phyloP scores from a whole-genome alignment of 208 protist species.

The Tritrichomonas foetus region DNA sequence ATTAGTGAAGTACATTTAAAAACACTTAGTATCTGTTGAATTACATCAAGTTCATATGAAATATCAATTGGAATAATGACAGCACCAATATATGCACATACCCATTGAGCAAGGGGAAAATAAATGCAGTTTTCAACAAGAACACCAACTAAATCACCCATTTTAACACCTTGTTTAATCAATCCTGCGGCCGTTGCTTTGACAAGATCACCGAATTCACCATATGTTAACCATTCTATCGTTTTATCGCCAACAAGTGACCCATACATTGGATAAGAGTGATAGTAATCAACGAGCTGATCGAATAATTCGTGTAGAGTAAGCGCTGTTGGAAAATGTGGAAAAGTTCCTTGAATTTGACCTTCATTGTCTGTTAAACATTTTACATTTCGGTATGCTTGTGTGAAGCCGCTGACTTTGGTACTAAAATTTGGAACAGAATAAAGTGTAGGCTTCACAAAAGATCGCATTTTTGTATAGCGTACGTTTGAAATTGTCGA shows the following conservation, averaged over 20 bases:
- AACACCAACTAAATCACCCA: background rate
- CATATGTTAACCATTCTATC: slow-evolving; percentile 12
- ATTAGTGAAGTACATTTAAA: background rate
- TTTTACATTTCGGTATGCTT: background rate
- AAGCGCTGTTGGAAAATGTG: background rate
- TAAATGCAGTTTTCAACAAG: background rate
- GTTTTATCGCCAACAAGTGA: background rate
- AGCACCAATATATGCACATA: background rate
- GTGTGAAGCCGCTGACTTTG: background rate
- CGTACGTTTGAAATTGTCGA: no score
- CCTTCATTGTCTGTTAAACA: slow-evolving; percentile 39
- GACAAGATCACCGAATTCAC: background rate
- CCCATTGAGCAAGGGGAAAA: slow-evolving; percentile 10
- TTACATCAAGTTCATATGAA: background rate
- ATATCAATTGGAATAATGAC: background rate
- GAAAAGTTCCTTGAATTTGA: slow-evolving; percentile 5
- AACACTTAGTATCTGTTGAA: background rate
- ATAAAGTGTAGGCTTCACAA: no score
- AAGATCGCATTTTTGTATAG: no score
- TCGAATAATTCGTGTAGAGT: background rate
- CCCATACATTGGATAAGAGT: background rate
- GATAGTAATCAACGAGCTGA: background rate
- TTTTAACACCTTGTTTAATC: background rate
- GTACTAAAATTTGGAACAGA: no score
- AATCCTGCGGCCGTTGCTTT: background rate